Percentiles rank a stretch among this genome's conserved stretches.
Evolutionary conservation across 345 rosid genomes (phyloP).

Genomic region (Heritiera fomes): DNA sequence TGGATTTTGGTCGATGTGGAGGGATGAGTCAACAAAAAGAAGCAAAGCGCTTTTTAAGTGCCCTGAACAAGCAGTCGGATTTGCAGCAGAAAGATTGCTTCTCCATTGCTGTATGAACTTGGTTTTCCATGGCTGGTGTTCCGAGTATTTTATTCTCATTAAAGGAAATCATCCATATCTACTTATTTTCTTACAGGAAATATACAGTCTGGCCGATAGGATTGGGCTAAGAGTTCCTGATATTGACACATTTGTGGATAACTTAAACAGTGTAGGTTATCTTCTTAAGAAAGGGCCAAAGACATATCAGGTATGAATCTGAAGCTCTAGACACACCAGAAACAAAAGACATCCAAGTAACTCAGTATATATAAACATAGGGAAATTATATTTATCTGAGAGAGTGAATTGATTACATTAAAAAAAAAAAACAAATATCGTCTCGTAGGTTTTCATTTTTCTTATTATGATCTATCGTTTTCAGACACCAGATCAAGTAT

Average conservation of each 20-base stretch:
- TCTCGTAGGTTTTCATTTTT: background rate
- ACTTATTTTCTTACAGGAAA: constrained; percentile 56
- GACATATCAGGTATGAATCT: constrained; percentile 72
- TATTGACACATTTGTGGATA: constrained; percentile 77
- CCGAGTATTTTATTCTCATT: constrained; percentile 8
- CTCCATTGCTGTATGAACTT: constrained; percentile 65
- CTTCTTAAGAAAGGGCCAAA: constrained; percentile 90
- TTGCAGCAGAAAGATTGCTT: constrained; percentile 86
- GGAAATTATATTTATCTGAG: background rate
- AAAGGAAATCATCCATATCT: constrained; percentile 14
- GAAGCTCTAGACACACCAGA: background rate
- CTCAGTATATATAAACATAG: background rate
- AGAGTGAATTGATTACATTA: background rate
- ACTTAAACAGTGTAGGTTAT: constrained; percentile 85
- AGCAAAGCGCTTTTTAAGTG: constrained; percentile 87
- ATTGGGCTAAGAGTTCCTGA: constrained; percentile 89
- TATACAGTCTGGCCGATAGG: constrained; percentile 90
- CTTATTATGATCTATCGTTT: background rate
- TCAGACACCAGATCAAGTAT: background rate
- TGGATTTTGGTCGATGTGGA: constrained; percentile 89
- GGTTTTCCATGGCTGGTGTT: constrained; percentile 15
- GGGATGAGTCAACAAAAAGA: constrained; percentile 99
- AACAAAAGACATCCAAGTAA: background rate
- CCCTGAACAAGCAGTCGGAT: constrained; percentile 85
- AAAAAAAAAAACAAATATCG: background rate